Evolutionary conservation across 2,329 filamentous ascomycete genomes (phyloP).

Genomic region (Monosporascus ibericus): DNA sequence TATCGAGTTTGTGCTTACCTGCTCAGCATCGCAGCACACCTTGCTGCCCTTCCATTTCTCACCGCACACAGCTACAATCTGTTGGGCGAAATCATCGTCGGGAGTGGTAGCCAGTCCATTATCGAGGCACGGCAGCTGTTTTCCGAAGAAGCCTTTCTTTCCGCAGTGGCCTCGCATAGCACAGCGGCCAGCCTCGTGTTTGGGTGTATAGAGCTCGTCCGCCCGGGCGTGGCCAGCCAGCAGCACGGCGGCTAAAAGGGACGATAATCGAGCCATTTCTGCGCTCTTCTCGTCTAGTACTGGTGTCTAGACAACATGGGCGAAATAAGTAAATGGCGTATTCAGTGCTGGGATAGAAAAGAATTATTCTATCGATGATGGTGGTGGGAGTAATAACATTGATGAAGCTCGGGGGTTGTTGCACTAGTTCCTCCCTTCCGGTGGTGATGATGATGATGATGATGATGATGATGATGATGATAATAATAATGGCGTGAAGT

Average conservation of each 20-base stretch:
- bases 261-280: slow-evolving; percentile 32
- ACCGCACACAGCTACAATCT: slow-evolving; percentile 81
- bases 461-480: too few species aligned
- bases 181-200: slow-evolving; percentile 82
- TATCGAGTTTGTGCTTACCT: slow-evolving; percentile 43
- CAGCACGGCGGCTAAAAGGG: slow-evolving; percentile 27
- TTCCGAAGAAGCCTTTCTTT: slow-evolving; percentile 82
- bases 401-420: too few species aligned
- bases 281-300: slow-evolving; percentile 15
- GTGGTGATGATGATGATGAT: too few species aligned
- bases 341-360: too few species aligned
- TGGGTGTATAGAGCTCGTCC: slow-evolving; percentile 40
- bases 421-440: too few species aligned
- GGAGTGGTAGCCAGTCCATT: slow-evolving; percentile 77
- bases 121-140: slow-evolving; percentile 85
- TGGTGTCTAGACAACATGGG: slow-evolving; percentile 12
- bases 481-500: too few species aligned
- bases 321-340: background rate
- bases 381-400: background rate
- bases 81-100: slow-evolving; percentile 62
- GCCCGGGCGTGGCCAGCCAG: slow-evolving; percentile 25
- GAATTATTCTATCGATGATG: background rate
- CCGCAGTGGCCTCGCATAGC: slow-evolving; percentile 89
- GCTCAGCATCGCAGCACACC: slow-evolving; percentile 77
- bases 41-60: slow-evolving; percentile 76